phyloP scores from a whole-genome alignment of 305 asterid species.

The Andrographis paniculata region DNA sequence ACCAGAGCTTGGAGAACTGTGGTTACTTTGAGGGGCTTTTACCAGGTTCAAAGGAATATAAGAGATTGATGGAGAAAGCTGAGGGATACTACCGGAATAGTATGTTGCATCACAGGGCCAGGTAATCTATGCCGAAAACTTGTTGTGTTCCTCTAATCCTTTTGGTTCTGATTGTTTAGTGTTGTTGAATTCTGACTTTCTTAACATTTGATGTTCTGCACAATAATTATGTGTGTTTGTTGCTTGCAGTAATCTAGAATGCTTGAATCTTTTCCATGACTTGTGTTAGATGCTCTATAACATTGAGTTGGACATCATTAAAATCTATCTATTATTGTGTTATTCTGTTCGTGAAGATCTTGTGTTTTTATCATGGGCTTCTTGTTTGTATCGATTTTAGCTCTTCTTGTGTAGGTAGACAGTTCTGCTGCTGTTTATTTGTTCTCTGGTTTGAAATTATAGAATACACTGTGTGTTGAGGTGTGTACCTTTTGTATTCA shows the following conservation, averaged over 20 bases:
- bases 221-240: not conserved
- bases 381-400: too few relatives aligned
- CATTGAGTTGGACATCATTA: too few relatives aligned
- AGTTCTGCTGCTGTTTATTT: not conserved
- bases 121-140: slow-evolving; percentile 26
- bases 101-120: slow-evolving; percentile 46
- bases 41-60: slow-evolving; percentile 77
- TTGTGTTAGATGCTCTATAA: too few relatives aligned
- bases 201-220: slow-evolving; percentile 10
- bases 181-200: not conserved
- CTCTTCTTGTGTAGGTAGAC: too few relatives aligned
- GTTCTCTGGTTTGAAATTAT: slow-evolving; percentile 4
- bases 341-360: too few relatives aligned
- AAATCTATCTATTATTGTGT: too few relatives aligned
- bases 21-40: slow-evolving; percentile 74
- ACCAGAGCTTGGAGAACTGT: slow-evolving; percentile 53
- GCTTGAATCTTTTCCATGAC: too few relatives aligned
- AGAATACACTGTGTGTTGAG: too few relatives aligned
- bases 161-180: slow-evolving; percentile 5
- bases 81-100: slow-evolving; percentile 61
- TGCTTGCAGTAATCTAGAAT: too few relatives aligned
- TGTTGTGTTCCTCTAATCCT: slow-evolving; percentile 1
- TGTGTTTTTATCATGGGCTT: too few relatives aligned
- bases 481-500: too few relatives aligned
- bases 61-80: slow-evolving; percentile 65